A percentile compares a stretch with the other conserved stretches of the same genome.
These are phyloP conservation scores for Fusarium caatingaense DNA, from an alignment of 2,329 filamentous ascomycete genomes.

Conservation along the genomic window DNA sequence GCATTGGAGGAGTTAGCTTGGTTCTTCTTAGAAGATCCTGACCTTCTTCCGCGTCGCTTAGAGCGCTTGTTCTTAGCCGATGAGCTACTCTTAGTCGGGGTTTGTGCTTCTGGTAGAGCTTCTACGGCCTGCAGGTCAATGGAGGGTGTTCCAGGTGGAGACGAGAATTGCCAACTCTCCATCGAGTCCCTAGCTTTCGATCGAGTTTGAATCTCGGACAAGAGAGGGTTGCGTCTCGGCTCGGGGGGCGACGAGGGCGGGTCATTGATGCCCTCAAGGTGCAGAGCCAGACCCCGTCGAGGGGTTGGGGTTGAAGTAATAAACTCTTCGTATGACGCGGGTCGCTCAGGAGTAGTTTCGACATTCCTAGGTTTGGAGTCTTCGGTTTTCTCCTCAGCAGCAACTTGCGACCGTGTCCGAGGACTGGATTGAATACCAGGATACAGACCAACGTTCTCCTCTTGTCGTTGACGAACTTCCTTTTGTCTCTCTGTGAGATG, in stretches of 20 bases:
- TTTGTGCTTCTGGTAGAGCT: constrained; percentile 18
- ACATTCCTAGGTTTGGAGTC: constrained; percentile 43
- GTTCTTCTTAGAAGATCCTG: constrained; percentile 23
- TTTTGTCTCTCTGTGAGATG: constrained; percentile 81
- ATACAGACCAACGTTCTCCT: constrained; percentile 74
- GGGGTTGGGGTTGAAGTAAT: constrained; percentile 71
- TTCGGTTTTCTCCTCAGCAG: constrained; percentile 26
- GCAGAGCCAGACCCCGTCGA: constrained; percentile 63
- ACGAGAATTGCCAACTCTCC: constrained; percentile 67
- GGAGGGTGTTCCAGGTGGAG: constrained; percentile 65
- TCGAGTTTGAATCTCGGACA: constrained; percentile 63
- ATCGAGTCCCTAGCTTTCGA: constrained; percentile 52
- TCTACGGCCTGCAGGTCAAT: constrained; percentile 45
- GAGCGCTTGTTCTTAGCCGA: constrained; percentile 20
- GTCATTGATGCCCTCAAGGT: constrained; percentile 63
- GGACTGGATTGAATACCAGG: constrained; percentile 71
- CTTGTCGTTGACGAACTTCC: constrained; percentile 80
- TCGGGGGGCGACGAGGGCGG: constrained; percentile 70
- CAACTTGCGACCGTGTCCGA: constrained; percentile 39
- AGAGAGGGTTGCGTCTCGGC: constrained; percentile 63
- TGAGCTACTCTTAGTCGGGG: constrained; percentile 1
- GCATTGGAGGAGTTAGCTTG: constrained; percentile 49
- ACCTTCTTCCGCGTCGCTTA: constrained; percentile 32
- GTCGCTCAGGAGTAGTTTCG: constrained; percentile 60
- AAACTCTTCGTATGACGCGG: constrained; percentile 60